phyloP scores from a whole-genome alignment of 1,284 basidiomycete species.

The Moniliophthora roreri region DNA sequence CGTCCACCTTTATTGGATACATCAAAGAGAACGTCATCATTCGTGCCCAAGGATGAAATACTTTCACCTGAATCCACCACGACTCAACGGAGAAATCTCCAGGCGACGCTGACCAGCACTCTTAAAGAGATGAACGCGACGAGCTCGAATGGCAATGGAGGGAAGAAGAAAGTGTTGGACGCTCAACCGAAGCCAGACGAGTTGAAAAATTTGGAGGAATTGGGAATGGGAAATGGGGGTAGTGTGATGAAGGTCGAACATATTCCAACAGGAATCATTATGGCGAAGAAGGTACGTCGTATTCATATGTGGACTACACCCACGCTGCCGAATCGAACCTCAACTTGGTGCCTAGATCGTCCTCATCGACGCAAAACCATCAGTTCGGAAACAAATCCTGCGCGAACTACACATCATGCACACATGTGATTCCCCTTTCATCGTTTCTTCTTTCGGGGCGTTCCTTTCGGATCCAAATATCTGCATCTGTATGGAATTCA shows the following conservation, averaged over 20 bases:
- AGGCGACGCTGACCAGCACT: constrained; percentile 9
- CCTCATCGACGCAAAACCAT: constrained; percentile 95
- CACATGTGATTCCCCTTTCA: constrained; percentile 90
- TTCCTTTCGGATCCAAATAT: constrained; percentile 96
- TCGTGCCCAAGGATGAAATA: constrained; percentile 19
- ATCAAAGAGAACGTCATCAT: constrained; percentile 9
- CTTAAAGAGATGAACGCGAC: constrained; percentile 10
- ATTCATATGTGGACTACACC: background rate
- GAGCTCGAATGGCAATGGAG: constrained; percentile 40
- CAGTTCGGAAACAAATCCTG: constrained; percentile 96
- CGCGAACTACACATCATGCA: constrained; percentile 99
- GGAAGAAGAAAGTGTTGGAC: constrained; percentile 74
- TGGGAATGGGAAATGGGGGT: constrained; percentile 95
- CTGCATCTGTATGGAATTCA: constrained; percentile 98
- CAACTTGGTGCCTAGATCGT: constrained; percentile 68
- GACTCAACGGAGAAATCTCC: constrained; percentile 12
- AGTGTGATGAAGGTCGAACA: constrained; percentile 95
- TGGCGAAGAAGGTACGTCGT: constrained; percentile 89
- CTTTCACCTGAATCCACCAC: constrained; percentile 14
- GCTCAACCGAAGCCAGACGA: constrained; percentile 79
- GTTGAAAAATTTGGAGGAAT: constrained; percentile 80
- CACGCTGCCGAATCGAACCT: background rate
- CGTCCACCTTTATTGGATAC: constrained; percentile 45
- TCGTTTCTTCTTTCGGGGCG: constrained; percentile 95
- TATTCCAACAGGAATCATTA: constrained; percentile 79